Conservation (phyloP, 345 rosid genomes). For the Diplotaxis tenuifolia region DNA sequence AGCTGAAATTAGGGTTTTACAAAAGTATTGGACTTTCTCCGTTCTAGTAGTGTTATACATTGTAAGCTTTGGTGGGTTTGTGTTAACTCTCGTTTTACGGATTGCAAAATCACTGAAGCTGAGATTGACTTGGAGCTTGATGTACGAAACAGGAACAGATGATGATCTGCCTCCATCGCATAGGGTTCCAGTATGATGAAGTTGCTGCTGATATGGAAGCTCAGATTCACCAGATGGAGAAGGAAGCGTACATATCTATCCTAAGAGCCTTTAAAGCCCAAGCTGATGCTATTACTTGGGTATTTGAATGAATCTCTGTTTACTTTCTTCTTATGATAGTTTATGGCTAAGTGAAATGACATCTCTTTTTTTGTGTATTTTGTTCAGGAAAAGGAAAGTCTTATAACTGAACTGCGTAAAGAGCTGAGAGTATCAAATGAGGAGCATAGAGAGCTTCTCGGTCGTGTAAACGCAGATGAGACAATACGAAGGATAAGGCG, state of each 20-base stretch:
- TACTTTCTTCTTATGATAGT: slow-evolving; percentile 31
- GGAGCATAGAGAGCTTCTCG: slow-evolving; percentile 86
- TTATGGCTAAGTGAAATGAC: slow-evolving; percentile 37
- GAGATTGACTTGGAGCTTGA: background rate
- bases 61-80: slow-evolving; percentile 1
- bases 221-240: slow-evolving; percentile 84
- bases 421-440: slow-evolving; percentile 80
- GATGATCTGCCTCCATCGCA: slow-evolving; percentile 83
- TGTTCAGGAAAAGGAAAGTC: slow-evolving; percentile 82
- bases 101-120: background rate
- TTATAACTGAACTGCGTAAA: slow-evolving; percentile 81
- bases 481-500: slow-evolving; percentile 69
- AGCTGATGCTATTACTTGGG: slow-evolving; percentile 96
- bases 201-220: slow-evolving; percentile 68
- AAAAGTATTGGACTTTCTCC: background rate
- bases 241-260: slow-evolving; percentile 78
- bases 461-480: slow-evolving; percentile 72
- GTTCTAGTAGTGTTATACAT: background rate
- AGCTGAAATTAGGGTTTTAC: slow-evolving; percentile 23
- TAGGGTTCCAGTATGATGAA: slow-evolving; percentile 65
- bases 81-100: background rate
- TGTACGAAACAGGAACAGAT: slow-evolving; percentile 76
- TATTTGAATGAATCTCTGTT: slow-evolving; percentile 30
- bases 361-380: slow-evolving; percentile 29
- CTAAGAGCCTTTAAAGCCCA: slow-evolving; percentile 93